phyloP scores from a whole-genome alignment of 2,329 filamentous ascomycete genomes.

The Ploettnerulaceae sp. region DNA sequence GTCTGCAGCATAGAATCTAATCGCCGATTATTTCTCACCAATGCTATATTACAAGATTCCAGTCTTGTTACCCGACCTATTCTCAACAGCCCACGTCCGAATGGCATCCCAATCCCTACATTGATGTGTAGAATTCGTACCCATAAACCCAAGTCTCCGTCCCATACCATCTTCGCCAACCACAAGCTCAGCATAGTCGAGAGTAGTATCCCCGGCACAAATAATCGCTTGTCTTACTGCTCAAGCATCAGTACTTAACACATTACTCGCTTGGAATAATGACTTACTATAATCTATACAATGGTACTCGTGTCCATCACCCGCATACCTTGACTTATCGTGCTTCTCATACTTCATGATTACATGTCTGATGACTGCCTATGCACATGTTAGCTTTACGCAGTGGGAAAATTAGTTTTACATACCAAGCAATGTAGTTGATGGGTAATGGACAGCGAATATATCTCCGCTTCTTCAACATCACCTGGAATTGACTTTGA shows the following conservation, averaged over 20 bases:
- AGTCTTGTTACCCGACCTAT: constrained; percentile 25
- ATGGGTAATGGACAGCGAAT: constrained; percentile 30
- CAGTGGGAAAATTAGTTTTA: too few relatives aligned
- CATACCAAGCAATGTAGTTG: constrained; percentile 30
- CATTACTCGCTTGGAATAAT: not conserved
- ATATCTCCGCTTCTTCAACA: constrained; percentile 26
- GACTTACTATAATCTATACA: constrained; percentile 32
- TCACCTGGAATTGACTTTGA: constrained; percentile 26
- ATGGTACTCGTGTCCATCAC: constrained; percentile 32
- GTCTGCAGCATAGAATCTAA: too few relatives aligned
- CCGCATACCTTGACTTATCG: constrained; percentile 29
- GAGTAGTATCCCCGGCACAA: constrained; percentile 32
- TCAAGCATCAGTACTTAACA: not conserved
- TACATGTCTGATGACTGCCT: constrained; percentile 29
- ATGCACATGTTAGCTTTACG: not conserved
- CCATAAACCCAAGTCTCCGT: constrained; percentile 23
- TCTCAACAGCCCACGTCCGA: constrained; percentile 24
- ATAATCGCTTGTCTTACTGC: constrained; percentile 29
- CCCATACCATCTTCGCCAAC: constrained; percentile 25
- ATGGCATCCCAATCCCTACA: constrained; percentile 32
- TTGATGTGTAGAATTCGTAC: constrained; percentile 28
- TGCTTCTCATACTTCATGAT: constrained; percentile 31
- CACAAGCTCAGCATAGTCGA: constrained; percentile 28
- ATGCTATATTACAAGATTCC: constrained; percentile 25
- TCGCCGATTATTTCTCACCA: too few relatives aligned